phyloP scores from a whole-genome alignment of 768 basidiomycete genomes.

The Symmetrospora coprosmae region DNA sequence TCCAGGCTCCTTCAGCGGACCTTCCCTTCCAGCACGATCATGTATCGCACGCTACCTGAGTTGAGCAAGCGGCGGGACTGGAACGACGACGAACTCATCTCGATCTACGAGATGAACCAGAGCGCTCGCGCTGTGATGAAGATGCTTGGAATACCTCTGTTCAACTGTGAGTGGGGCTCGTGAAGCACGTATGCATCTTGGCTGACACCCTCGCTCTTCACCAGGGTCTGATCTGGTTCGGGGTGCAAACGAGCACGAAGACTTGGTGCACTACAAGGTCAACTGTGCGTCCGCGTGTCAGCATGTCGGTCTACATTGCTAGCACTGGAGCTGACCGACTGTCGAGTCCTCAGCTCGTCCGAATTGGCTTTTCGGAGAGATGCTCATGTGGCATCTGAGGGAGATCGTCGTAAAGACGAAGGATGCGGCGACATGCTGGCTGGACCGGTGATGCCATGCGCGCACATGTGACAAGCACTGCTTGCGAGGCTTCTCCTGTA shows the following conservation, averaged over 20 bases:
- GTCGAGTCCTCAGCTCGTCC: neutral
- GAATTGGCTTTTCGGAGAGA: conserved; percentile 16
- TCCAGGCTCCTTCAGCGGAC: neutral
- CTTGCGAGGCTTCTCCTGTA: no score
- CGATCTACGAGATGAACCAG: conserved; percentile 14
- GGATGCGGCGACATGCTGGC: conserved; percentile 12
- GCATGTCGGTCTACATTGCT: neutral
- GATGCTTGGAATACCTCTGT: neutral
- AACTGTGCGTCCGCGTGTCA: neutral
- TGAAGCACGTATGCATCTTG: neutral
- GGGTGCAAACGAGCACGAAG: conserved; percentile 1
- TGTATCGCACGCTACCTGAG: conserved; percentile 1
- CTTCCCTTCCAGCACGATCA: neutral
- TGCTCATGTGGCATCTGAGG: conserved; percentile 1
- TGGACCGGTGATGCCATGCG: no score
- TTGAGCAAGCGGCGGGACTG: neutral
- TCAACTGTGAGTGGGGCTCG: neutral
- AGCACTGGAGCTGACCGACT: neutral
- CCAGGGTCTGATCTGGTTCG: conserved; percentile 4
- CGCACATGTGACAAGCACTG: no score
- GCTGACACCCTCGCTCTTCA: neutral
- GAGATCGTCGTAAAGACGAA: neutral
- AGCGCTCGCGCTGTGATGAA: conserved; percentile 8
- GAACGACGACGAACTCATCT: conserved; percentile 4
- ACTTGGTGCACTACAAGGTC: conserved; percentile 4